Evolutionary conservation across 345 rosid species (phyloP), one percentile per base, ranked within the genome.

Genomic region (Hirschfeldia incana): DNA sequence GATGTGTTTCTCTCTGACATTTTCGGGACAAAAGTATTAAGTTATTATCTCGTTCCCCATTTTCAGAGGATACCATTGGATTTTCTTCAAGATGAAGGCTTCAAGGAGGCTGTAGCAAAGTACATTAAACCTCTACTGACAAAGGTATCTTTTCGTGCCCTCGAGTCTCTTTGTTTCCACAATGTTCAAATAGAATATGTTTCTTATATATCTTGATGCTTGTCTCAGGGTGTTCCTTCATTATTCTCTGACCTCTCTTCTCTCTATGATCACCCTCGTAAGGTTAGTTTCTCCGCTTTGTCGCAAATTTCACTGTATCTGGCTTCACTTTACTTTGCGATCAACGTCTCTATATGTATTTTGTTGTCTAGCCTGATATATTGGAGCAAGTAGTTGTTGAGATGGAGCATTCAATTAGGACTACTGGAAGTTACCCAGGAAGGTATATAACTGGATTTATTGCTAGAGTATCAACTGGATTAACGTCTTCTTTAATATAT

Each of bases 171-270:
- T 77, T 26, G 32, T 62, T 68, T 67, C 11, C 61, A 51, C 65
- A 29, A 21, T 83, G 57, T 16, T 37, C 59, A 57, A 44, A 51
- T 26, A 64, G 21, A 69, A 26, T 55, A 27, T 37, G 67, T 36
- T 32, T 71, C 70, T 76, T 49, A 49, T 65, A 76, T 44, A 16
- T 44, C n/a, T 66, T 76, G 63, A 58, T 76, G 53, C 27, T 80
- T 59, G 59, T 77, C 72, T 37, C 82, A 92, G 98, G 99, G 99
- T 69, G 98, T 96, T 79, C 98, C 99, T 81, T 96, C 99, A 39
- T 83, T 93, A 72, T 96, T 96, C 82, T 93, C 98, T 13, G 97
- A 93, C 75, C 98, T 96, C 83, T 96, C 99, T 67, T 87, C 99
- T 64, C 80, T 96, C 65, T 96, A 96, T 68, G 86, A 86, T 79